Conservation (phyloP, 495 filamentous ascomycete genomes). For the Penicillium bialowiezense region DNA sequence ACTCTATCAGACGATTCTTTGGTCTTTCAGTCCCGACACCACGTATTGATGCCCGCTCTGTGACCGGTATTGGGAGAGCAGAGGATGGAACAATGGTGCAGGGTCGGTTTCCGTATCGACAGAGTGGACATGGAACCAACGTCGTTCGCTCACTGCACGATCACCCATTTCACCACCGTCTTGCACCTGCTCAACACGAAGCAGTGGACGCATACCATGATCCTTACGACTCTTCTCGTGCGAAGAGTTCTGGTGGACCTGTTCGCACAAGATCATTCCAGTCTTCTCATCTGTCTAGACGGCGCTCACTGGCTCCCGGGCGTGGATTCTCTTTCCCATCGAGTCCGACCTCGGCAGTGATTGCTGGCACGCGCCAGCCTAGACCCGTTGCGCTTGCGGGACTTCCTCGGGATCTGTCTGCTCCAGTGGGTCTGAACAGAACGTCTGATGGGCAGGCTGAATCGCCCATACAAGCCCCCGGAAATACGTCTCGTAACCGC, state of each 20-base stretch:
- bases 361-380: neutral
- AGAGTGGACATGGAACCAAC: conserved; percentile 38
- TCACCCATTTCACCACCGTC: conserved; percentile 35
- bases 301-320: neutral
- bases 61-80: conserved; percentile 27
- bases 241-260: neutral
- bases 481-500: neutral
- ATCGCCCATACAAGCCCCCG: neutral
- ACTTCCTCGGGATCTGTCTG: conserved; percentile 1
- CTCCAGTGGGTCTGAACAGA: conserved; percentile 6
- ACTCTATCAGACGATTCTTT: conserved; percentile 29
- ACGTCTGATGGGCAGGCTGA: neutral
- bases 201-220: neutral
- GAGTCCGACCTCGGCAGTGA: neutral
- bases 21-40: conserved; percentile 12
- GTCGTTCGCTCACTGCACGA: conserved; percentile 25
- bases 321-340: neutral
- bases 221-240: neutral
- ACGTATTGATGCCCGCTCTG: conserved; percentile 2
- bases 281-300: neutral
- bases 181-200: conserved; percentile 19
- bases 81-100: conserved; percentile 37
- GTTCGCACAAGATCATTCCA: neutral
- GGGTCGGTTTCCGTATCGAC: conserved; percentile 36
- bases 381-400: conserved; percentile 9